Evolutionary conservation across 257 asterid species (phyloP).

Genomic region (Solanum arcanum): DNA sequence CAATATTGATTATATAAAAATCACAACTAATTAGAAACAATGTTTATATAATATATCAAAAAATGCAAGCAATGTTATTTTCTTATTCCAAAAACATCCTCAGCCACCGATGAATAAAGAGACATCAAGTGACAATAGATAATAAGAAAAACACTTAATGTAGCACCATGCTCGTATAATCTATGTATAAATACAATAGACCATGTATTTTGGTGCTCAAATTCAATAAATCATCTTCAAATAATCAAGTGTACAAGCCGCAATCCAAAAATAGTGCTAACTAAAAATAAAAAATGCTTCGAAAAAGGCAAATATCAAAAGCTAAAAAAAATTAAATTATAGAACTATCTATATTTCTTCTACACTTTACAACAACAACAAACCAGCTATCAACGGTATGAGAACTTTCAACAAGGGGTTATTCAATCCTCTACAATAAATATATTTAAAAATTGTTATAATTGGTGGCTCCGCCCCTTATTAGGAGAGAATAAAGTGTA

Average conservation of each 20-base stretch:
- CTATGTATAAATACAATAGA: constrained; percentile 1
- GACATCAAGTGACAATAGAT: constrained; percentile 2
- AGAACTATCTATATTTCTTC: neutral
- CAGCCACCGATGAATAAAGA: neutral
- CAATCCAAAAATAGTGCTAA: neutral
- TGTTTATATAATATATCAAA: neutral
- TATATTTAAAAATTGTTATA: no score
- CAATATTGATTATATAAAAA: no score
- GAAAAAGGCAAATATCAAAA: neutral
- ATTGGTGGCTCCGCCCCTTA: fast-evolving
- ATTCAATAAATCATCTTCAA: neutral
- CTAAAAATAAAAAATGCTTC: neutral
- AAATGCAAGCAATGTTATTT: neutral
- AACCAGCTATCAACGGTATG: no score
- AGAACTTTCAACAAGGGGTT: no score
- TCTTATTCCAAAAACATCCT: no score
- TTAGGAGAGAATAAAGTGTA: neutral
- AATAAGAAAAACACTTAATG: constrained; percentile 3
- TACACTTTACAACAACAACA: neutral
- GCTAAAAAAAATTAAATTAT: neutral
- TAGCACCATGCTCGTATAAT: constrained; percentile 51
- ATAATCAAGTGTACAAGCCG: neutral
- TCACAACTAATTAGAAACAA: neutral
- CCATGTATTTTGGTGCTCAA: constrained; percentile 37
- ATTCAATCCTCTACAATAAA: neutral